Base-by-base conservation (phyloP, 192 early-diverging fungal genomes). In the Gamsiella multidivaricata region DNA sequence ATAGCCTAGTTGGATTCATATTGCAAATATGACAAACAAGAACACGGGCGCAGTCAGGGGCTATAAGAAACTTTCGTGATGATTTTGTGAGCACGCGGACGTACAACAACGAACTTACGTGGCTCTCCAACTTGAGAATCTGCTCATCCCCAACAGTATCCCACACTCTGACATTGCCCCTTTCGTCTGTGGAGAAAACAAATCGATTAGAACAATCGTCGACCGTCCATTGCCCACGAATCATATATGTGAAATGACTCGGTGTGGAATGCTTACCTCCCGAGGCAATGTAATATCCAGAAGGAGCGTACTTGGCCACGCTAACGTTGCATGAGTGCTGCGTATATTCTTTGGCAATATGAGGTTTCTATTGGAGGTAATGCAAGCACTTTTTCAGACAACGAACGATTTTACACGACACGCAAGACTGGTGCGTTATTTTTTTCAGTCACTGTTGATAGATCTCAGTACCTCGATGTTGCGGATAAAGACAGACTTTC, bases 251-350 rank as follows among this genome's bases (percentile, higher is more conserved):
- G 28, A 28, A 31, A 32, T 37, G 33, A 57, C 10, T 10, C 6
- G 37, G 34, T 41, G 37, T 42, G 17, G 11, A 31, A 0, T 55
- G 6, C n/a, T 49, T 84, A 92, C 94, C 96, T 70, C 94, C 97
- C 39, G 96, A 98, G 1, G 96, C 96, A 56, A 98, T 92, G 83
- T 98, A 99, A 83, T 90, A 96, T 50, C 97, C 96, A 65, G 91
- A 93, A 3, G 97, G 95, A 33, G 95, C 86, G 69, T 94, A 97
- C 32, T 90, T 84, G 8, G 97, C 97, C 26, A 96, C 95, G 6
- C 93, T 96, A 2, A 92, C 87, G 54, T 87, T 71, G 46, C 84
- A 81, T 6, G 85, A 85, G 79, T 99, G 97, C 5, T 89, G 91
- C 3, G 90, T 89, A 82, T 97, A 99, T 80, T 94, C 93, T 14